Conservation (phyloP, 306 rosid species). For the Corylus americana region DNA sequence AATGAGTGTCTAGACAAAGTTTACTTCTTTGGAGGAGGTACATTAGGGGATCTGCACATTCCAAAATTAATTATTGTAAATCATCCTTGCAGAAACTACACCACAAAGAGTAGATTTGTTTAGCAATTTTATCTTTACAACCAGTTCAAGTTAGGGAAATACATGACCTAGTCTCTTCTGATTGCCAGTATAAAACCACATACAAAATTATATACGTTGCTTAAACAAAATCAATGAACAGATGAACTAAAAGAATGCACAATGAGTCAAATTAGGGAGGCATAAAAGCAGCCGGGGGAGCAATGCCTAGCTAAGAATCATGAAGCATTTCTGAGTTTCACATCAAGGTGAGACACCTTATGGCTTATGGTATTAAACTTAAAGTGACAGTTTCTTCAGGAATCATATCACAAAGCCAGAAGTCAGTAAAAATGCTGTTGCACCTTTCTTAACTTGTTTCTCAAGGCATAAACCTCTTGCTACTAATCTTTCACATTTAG, state of each 20-base stretch:
- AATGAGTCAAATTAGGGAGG: not conserved
- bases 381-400: not conserved
- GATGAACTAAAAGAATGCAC: slow-evolving; percentile 20
- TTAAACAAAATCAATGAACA: slow-evolving; percentile 19
- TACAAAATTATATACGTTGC: not conserved
- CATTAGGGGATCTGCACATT: slow-evolving; percentile 64
- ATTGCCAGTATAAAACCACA: slow-evolving; percentile 18
- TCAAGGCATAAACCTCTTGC: not conserved
- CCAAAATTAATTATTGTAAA: slow-evolving; percentile 23
- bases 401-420: not conserved
- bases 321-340: not conserved
- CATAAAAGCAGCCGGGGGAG: not conserved
- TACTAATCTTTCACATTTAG: not conserved
- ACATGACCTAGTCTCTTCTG: slow-evolving; percentile 7
- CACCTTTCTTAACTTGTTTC: not conserved
- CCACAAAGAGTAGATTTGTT: not conserved
- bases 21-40: slow-evolving; percentile 75
- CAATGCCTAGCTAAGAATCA: not conserved
- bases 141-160: slow-evolving; percentile 2
- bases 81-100: slow-evolving; percentile 8
- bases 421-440: not conserved
- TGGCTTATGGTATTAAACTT: not conserved
- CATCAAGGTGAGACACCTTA: not conserved
- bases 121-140: slow-evolving; percentile 11
- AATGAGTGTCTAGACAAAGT: slow-evolving; percentile 93